Base-by-base conservation (phyloP, 2,329 filamentous ascomycete genomes). In the Alternaria sp. region DNA sequence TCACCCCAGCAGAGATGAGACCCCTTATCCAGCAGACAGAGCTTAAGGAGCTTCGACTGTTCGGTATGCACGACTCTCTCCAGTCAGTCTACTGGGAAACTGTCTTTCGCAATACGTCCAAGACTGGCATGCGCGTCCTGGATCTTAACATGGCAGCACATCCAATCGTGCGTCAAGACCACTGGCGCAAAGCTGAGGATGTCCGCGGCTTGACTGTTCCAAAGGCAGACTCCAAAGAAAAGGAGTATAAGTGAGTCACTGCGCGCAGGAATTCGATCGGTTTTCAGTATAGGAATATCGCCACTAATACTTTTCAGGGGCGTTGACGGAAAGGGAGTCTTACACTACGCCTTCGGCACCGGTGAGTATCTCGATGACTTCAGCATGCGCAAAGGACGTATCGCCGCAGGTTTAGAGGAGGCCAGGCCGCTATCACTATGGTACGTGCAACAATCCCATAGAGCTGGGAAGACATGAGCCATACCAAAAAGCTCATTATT, bases 321-420 rank as follows among this genome's bases (percentile, higher is more conserved):
- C 8, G 41, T 65, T 1, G 70, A 75, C 18, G 75, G 75, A 8
- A 71, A 67, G 24, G 75, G 75, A 3, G 48, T 68, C 4, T 55
- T 78, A 6, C 69, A 78, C 58, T 66, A 72, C 51, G 44, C 39
- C 0, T 63, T 70, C 24, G 75, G 75, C 1, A 68, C 65, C 26
- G 75, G 75, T n/a, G 75, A 78, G 46, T 78, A 78, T 41, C 71
- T 78, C 3, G 75, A 78, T 54, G 49, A 62, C 39, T 64, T 69
- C 28, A 72, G 69, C 39, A 77, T 77, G 44, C 67, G 71, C 18
- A 75, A 72, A 47, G 73, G 71, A 14, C 73, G 75, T n/a, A 70
- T 74, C 18, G 62, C 71, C 1, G 66, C 71, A 38, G 63, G 63
- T 5, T 24, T 69, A 7, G 70, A 73, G 14, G 64, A 71, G 41